A percentile compares a stretch with the other conserved stretches of the same genome.
Evolutionary conservation across 2,329 filamentous ascomycete species (phyloP).

Genomic region (Ascochyta rabiei): DNA sequence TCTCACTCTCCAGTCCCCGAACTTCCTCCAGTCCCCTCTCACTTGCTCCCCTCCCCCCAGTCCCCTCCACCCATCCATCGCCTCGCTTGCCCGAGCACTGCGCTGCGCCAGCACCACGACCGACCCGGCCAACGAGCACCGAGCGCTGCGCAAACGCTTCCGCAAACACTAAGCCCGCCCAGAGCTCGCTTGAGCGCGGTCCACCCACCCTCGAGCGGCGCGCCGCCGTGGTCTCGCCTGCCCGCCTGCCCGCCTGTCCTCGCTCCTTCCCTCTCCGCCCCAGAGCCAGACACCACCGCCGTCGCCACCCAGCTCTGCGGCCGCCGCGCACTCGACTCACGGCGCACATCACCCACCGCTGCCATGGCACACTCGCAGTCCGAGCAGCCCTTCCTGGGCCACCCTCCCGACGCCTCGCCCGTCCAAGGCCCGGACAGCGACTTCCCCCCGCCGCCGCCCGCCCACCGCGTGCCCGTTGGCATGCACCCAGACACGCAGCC

Average conservation of each 20-base stretch:
- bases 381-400: conserved; percentile 28
- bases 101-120: background rate
- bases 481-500: conserved; percentile 31
- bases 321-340: too few species aligned
- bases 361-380: conserved; percentile 12
- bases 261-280: background rate
- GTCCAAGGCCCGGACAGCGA: conserved; percentile 27
- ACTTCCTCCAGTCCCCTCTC: too few species aligned
- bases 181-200: background rate
- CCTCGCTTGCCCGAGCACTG: background rate
- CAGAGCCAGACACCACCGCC: background rate
- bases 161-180: conserved; percentile 3
- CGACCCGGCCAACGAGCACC: background rate
- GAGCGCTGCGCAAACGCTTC: background rate
- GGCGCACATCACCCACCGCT: background rate
- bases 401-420: conserved; percentile 26
- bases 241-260: background rate
- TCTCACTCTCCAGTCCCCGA: too few species aligned
- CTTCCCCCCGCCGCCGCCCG: conserved; percentile 44
- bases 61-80: background rate
- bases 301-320: background rate
- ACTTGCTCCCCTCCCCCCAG: background rate
- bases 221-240: conserved; percentile 5
- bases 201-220: conserved; percentile 12
- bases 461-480: conserved; percentile 39